Evolutionary conservation across 441 rosid genomes (phyloP).

Genomic region (Geranium incanum): DNA sequence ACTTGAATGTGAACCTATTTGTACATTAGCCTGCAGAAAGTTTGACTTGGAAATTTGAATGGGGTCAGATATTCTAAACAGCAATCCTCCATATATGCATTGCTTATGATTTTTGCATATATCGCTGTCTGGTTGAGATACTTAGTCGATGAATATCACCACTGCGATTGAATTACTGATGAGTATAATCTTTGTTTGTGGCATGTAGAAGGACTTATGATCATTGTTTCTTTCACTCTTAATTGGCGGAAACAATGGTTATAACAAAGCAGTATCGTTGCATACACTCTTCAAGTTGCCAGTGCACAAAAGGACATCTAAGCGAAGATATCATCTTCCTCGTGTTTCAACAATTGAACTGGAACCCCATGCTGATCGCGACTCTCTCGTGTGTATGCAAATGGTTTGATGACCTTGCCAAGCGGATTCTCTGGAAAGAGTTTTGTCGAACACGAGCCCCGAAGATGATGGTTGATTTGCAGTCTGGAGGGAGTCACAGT

Average conservation of each 20-base stretch:
- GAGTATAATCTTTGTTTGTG: constrained; percentile 8
- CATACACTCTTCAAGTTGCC: constrained; percentile 85
- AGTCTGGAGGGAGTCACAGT: constrained; percentile 81
- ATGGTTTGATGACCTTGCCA: constrained; percentile 95
- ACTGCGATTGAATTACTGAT: background rate
- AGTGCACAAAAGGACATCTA: constrained; percentile 85
- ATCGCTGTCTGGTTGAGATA: constrained; percentile 6
- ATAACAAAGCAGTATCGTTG: constrained; percentile 86
- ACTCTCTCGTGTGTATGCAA: constrained; percentile 76
- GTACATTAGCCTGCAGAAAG: background rate
- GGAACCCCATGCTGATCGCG: constrained; percentile 90
- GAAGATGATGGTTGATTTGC: constrained; percentile 84
- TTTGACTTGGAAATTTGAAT: background rate
- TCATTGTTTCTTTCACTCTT: constrained; percentile 16
- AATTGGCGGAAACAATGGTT: constrained; percentile 43
- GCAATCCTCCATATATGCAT: background rate
- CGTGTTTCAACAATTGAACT: constrained; percentile 74
- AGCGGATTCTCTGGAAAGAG: constrained; percentile 91
- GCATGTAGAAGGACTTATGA: constrained; percentile 13
- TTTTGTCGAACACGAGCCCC: constrained; percentile 86
- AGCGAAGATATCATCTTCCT: constrained; percentile 76
- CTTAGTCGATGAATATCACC: background rate
- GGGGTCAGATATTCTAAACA: background rate
- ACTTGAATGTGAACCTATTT: background rate
- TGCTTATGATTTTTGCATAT: background rate